Conservation (phyloP, 108 stramenopile species). For the Conticribra guillardii region DNA sequence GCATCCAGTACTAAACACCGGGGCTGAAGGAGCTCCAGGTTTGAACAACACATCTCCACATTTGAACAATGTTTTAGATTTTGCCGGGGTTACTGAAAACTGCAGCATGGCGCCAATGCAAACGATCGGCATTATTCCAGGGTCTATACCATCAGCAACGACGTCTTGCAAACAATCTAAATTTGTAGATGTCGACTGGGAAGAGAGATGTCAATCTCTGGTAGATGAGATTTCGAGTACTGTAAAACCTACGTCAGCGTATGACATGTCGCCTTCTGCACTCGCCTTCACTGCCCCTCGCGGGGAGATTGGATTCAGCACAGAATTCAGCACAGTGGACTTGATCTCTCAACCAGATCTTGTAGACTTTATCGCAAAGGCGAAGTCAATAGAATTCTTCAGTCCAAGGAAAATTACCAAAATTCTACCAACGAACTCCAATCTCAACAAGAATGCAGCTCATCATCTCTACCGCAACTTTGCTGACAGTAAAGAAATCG, state of each 20-base stretch:
- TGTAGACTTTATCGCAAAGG: background rate
- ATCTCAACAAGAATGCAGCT: background rate
- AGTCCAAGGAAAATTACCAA: background rate
- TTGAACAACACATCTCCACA: no score
- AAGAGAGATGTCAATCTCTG: background rate
- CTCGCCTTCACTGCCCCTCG: background rate
- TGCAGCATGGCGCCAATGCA: no score
- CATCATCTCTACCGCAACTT: conserved; percentile 10
- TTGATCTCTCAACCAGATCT: background rate
- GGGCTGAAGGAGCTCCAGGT: no score
- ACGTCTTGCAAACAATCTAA: no score
- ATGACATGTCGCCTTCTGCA: background rate
- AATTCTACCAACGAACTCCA: background rate
- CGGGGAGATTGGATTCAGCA: background rate
- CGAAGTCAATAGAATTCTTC: background rate
- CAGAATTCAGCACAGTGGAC: background rate
- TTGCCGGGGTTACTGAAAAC: no score
- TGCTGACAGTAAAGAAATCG: conserved; percentile 7
- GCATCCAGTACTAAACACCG: no score
- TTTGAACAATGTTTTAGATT: no score
- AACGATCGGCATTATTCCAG: no score
- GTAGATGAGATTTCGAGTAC: background rate
- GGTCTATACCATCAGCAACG: no score
- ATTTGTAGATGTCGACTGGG: background rate
- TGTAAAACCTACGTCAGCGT: background rate